These are phyloP conservation scores for Lecanicillium sp. DNA, from an alignment of 2,329 filamentous ascomycete genomes.

Conservation along the genomic window DNA sequence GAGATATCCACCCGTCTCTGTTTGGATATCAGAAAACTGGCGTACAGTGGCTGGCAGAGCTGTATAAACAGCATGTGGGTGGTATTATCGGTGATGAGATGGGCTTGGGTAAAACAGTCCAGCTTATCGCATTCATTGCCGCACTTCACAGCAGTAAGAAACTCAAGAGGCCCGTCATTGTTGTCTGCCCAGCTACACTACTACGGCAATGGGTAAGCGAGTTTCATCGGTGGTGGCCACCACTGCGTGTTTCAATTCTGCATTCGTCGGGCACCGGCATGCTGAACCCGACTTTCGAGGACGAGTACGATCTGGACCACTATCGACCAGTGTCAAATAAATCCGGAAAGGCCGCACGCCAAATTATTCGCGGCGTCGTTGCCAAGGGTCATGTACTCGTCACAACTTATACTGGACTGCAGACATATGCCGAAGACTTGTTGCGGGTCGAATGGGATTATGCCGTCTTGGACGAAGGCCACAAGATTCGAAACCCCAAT, in stretches of 20 bases:
- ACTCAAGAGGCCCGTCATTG: conserved; percentile 75
- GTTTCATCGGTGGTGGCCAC: conserved; percentile 99
- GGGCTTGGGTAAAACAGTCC: conserved; percentile 91
- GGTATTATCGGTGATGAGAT: conserved; percentile 97
- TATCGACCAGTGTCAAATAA: conserved; percentile 24
- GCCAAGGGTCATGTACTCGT: conserved; percentile 86
- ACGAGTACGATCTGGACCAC: conserved; percentile 42
- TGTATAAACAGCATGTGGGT: conserved; percentile 82
- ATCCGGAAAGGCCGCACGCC: conserved; percentile 56
- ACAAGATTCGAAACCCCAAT: conserved; percentile 96
- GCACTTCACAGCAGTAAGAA: conserved; percentile 87
- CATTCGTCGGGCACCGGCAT: conserved; percentile 96
- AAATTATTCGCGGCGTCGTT: conserved; percentile 74
- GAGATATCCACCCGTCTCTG: conserved; percentile 84
- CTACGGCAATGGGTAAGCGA: conserved; percentile 98
- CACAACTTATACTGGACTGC: conserved; percentile 92
- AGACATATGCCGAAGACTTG: conserved; percentile 79
- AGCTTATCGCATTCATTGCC: conserved; percentile 70
- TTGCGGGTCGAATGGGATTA: conserved; percentile 86
- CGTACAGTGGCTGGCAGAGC: conserved; percentile 90
- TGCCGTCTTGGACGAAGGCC: conserved; percentile 90
- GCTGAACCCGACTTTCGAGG: conserved; percentile 67
- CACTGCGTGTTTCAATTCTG: conserved; percentile 88
- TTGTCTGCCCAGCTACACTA: conserved; percentile 90
- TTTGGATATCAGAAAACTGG: conserved; percentile 98